These are phyloP conservation scores for Xylaria digitata DNA, from an alignment of 2,329 filamentous ascomycete species.

Conservation along the genomic window DNA sequence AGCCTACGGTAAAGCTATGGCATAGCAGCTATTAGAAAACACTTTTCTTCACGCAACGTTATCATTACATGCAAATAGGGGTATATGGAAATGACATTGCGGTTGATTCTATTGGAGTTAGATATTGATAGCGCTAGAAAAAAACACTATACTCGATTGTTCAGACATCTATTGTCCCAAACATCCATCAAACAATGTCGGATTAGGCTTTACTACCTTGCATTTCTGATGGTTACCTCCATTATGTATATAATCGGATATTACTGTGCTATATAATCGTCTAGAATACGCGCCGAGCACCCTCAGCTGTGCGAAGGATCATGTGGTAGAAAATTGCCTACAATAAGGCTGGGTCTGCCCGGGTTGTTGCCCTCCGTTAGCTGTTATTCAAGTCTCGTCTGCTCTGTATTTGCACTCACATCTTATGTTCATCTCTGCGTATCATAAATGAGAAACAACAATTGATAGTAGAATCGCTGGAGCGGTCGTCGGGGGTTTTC, in stretches of 20 bases:
- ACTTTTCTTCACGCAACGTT: neutral
- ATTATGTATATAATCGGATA: neutral
- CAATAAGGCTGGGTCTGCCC: constrained; percentile 86
- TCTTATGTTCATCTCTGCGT: constrained; percentile 91
- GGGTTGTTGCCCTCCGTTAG: constrained; percentile 49
- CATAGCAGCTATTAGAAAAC: neutral
- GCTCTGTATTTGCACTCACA: constrained; percentile 69
- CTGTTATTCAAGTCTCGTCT: neutral
- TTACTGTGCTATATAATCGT: constrained; percentile 15
- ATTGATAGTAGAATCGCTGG: constrained; percentile 78
- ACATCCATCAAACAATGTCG: constrained; percentile 7
- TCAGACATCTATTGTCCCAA: neutral
- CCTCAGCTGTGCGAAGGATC: constrained; percentile 64
- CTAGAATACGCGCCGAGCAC: constrained; percentile 35
- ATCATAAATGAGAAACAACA: constrained; percentile 99
- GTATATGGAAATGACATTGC: neutral
- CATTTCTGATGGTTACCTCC: constrained; percentile 1
- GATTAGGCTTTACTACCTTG: constrained; percentile 10
- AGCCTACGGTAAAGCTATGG: neutral
- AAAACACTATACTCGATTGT: constrained; percentile 1
- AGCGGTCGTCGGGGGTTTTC: constrained; percentile 79
- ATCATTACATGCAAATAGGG: constrained; percentile 4
- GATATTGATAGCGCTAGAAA: constrained; percentile 4
- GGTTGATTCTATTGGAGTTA: constrained; percentile 6
- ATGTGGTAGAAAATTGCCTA: constrained; percentile 96